phyloP scores from a whole-genome alignment of 768 basidiomycete genomes.

The Boletus tylopilopsis region DNA sequence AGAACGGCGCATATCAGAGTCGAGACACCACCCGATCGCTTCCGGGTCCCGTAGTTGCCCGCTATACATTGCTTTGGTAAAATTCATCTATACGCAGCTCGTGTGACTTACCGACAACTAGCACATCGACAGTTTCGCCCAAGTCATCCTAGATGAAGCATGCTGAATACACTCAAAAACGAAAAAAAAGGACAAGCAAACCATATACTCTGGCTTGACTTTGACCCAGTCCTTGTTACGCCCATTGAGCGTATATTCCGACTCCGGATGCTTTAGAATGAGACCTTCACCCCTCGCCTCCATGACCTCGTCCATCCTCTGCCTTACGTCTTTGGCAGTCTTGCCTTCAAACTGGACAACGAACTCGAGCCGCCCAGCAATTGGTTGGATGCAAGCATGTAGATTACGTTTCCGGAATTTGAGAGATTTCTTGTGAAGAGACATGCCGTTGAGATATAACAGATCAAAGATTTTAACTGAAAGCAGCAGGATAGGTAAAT shows the following conservation, averaged over 20 bases:
- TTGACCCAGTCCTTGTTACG: constrained; percentile 94
- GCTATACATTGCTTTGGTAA: constrained; percentile 38
- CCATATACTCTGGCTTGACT: constrained; percentile 89
- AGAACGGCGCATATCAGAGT: constrained; percentile 86
- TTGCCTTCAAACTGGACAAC: constrained; percentile 67
- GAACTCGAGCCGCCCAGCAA: constrained; percentile 81
- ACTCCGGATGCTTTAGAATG: constrained; percentile 81
- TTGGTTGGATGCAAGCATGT: constrained; percentile 58
- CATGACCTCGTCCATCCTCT: constrained; percentile 80
- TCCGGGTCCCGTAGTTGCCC: constrained; percentile 85
- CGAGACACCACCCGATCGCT: constrained; percentile 84
- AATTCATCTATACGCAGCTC: neutral
- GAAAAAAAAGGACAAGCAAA: constrained; percentile 24
- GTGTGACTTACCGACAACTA: constrained; percentile 71
- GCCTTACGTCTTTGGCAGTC: constrained; percentile 77
- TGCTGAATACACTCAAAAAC: neutral
- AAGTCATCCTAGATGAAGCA: constrained; percentile 63
- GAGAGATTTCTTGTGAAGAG: constrained; percentile 68
- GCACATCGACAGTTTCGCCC: constrained; percentile 88
- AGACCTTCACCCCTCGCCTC: constrained; percentile 86
- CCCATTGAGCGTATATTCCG: constrained; percentile 82
- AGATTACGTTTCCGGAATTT: constrained; percentile 79
- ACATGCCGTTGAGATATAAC: constrained; percentile 81
- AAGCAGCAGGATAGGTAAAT: neutral
- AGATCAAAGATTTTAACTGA: constrained; percentile 96